Evolutionary conservation across 805 yeast species (phyloP), one percentile per base, ranked within the genome.

Genomic region (Saturnispora sekii): DNA sequence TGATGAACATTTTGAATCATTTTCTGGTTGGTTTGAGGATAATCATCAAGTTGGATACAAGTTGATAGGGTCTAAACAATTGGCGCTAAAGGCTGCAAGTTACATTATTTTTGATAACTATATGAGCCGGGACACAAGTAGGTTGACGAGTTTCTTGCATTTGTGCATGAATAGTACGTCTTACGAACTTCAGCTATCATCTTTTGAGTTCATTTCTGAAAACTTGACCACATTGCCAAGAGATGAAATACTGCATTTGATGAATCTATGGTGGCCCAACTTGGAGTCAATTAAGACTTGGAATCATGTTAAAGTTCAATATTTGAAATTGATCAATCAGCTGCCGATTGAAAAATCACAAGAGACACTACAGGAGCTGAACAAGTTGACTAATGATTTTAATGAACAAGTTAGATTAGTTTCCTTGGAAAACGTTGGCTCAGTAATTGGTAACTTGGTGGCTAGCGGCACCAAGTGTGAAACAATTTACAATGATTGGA

Each of bases 371-470:
- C 26, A 12, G 10, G 40, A 42, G n/a, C 58, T 72, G 34, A 57
- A 62, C 29, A 48, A 53, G 3, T 49, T 62, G 6, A 36, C 41
- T 12, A 12, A 49, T 16, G 35, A 64, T n/a, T 17, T 12, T 4
- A 52, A 57, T 3, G 46, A 55, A 4, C 59, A 69, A 26, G 60
- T 76, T n/a, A 66, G 62, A 46, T 61, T 73, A 15, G 63, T 74
- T 3, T 65, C 77, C 0, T 53, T 80, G 12, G 79, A 76, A 54
- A 65, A 74, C 1, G 55, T 78, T 10, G 84, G 85, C 0, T 59
- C 69, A 1, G 58, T 69, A 30, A 58, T 68, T 4, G 55, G 60
- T 1, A 17, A 32, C 4, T 28, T 47, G 40, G 18, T 41, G 7
- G 1, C 5, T 8, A 32, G 38, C 11, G n/a, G 29, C 6, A 40